These are phyloP conservation scores for Nidula niveotomentosa DNA, from an alignment of 1,284 basidiomycete species.

Conservation along the genomic window DNA sequence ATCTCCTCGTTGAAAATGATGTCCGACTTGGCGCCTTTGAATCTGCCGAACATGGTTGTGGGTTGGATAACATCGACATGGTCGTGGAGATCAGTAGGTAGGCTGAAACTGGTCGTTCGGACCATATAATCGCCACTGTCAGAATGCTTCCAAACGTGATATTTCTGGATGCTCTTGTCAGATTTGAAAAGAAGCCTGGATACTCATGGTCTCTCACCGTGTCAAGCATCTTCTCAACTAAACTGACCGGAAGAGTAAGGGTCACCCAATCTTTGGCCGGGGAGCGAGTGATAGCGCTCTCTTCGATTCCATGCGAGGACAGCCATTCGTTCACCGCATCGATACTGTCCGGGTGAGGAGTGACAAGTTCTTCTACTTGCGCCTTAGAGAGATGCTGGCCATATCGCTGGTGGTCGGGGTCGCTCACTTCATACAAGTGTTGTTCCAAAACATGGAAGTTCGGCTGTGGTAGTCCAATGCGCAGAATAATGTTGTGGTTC, in stretches of 20 bases:
- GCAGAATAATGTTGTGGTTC: slow-evolving; percentile 51
- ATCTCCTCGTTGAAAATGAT: slow-evolving; percentile 20
- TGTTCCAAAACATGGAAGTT: slow-evolving; percentile 59
- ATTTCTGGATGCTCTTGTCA: slow-evolving; percentile 41
- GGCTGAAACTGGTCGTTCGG: slow-evolving; percentile 69
- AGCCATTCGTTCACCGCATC: slow-evolving; percentile 64
- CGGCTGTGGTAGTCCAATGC: slow-evolving; percentile 67
- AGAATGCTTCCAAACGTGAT: slow-evolving; percentile 58
- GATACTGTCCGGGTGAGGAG: slow-evolving; percentile 55
- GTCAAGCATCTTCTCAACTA: slow-evolving; percentile 62
- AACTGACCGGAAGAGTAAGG: slow-evolving; percentile 24
- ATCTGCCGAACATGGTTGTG: slow-evolving; percentile 68
- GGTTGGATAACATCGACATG: slow-evolving; percentile 76
- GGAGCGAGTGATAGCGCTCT: slow-evolving; percentile 15
- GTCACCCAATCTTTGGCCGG: slow-evolving; percentile 9
- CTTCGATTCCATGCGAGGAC: slow-evolving; percentile 48
- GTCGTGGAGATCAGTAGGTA: slow-evolving; percentile 58
- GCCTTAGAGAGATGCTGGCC: slow-evolving; percentile 67
- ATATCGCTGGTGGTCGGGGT: slow-evolving; percentile 61
- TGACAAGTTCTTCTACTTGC: slow-evolving; percentile 58
- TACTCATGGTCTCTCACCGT: slow-evolving; percentile 44
- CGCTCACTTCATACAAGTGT: slow-evolving; percentile 67
- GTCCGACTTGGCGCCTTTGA: slow-evolving; percentile 44
- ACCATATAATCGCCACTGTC: slow-evolving; percentile 52
- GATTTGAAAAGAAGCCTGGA: not conserved